Evolutionary conservation across 805 yeast genomes (phyloP), one percentile per base, ranked within the genome.

Genomic region (Saitoella complicata): DNA sequence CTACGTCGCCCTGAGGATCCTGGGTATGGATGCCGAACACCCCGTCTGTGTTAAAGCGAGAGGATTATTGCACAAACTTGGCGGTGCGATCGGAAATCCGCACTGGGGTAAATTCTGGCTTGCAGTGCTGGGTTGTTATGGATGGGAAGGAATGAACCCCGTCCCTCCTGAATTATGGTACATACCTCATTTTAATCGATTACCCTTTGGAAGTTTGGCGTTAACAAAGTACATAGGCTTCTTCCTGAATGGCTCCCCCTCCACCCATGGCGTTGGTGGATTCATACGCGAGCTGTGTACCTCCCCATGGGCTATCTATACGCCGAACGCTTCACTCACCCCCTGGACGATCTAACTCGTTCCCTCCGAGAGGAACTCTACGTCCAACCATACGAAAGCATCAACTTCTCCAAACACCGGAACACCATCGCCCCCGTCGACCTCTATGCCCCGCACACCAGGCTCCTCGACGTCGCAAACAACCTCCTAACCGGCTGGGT

Each of bases 181-280:
- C 9, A 29, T 43, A 6, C 8, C 6, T 21, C 7, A 10, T 10
- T 4, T 33, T 1, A n/a, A 4, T 12, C 30, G 31, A 31, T 32
- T 10, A 29, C 38, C 4, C 11, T 7, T 38, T 4, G 11, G 33
- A 13, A 6, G 21, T 7, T 5, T 37, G 5, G 13, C 8, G 29
- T 13, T 31, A 21, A 33, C 13, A n/a, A 4, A 12, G 7, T 7
- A 7, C 30, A 4, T 13, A 46, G 48, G 48, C 61, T 80, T 47
- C 61, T 88, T 38, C 99, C 98, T 1, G 82, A 85, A 49, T 57
- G 68, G 41, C 55, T 80, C 1, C 94, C 95, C 0, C 67, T 86
- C 37, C 97, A 91, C 57, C 98, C 99, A 1, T 93, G 87, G 34
- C 73, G 83, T 57, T 91, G 97, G 98, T 91, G 99, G 99, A 95